Evolutionary conservation across 2,329 filamentous ascomycete genomes (phyloP), one percentile per base, ranked within the genome.

Genomic region (Metarhizium anisopliae): DNA sequence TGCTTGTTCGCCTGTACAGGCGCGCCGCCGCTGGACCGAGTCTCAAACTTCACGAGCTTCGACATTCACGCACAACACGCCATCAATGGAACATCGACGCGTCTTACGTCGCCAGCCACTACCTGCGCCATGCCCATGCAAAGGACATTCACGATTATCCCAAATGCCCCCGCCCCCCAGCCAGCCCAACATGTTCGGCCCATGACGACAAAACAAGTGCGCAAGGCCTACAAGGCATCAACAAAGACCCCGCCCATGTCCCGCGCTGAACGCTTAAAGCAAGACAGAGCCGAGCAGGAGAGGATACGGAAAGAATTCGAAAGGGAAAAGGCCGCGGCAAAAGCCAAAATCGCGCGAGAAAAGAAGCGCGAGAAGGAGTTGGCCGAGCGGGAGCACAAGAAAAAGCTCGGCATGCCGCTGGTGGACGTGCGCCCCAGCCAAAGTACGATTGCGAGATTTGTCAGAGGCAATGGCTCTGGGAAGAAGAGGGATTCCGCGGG

Each of bases 371-470:
- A 75, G 16, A 82, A 78, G 62, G 80, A 81, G 51, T 65, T 72
- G 30, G 73, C 72, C 7, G 76, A 77, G 56, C 70, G 68, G 49
- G 74, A 78, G n/a, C 74, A 71, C 53, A 80, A 76, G 68, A 78
- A 70, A 62, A 77, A 71, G 59, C 76, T 72, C 54, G 78, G 81
- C 0, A 56, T 81, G 56, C 82, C 82, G 14, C 67, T 83, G 4
- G 72, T 80, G n/a, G 72, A 72, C 13, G 77, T 81, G 4, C 72
- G 76, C 40, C 77, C 81, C 0, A 84, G 81, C 38, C 82, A 85
- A 64, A 77, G 77, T 47, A 81, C 77, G 0, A 81, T 85, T 59
- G 72, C 79, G 18, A 64, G 74, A 40, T 85, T 85, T 56, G 67
- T 81, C 7, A 68, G 70, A 40, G 68, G 70, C 0, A 67, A 69